Evolutionary conservation across 2,329 filamentous ascomycete genomes (phyloP).

Genomic region (Huntiella bhutanensis): DNA sequence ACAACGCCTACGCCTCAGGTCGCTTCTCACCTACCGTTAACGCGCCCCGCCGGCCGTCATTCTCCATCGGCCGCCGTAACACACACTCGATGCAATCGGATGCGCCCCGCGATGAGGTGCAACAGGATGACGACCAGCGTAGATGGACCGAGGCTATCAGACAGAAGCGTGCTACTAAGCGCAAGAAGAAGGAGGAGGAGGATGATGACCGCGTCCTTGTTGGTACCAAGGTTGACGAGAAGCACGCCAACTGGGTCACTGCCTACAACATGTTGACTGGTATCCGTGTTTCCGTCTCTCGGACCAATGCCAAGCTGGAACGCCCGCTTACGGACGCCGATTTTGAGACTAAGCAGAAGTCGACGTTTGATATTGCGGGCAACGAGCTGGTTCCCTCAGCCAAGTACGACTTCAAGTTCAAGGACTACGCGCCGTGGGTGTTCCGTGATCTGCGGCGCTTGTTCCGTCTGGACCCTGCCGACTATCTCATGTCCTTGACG

Average conservation of each 20-base stretch:
- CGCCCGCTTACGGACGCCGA: constrained; percentile 76
- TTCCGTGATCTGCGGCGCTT: constrained; percentile 77
- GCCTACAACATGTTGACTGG: constrained; percentile 99
- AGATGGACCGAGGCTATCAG: constrained; percentile 86
- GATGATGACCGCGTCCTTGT: constrained; percentile 91
- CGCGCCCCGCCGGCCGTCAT: constrained; percentile 56
- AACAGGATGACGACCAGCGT: constrained; percentile 74
- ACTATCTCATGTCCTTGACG: constrained; percentile 94
- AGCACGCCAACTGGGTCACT: constrained; percentile 91
- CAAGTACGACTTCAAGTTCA: constrained; percentile 99
- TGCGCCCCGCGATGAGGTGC: constrained; percentile 60
- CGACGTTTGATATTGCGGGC: constrained; percentile 77
- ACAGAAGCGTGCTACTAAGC: constrained; percentile 77
- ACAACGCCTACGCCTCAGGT: constrained; percentile 50
- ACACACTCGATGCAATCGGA: constrained; percentile 80
- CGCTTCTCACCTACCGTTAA: constrained; percentile 50
- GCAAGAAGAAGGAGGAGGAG: constrained; percentile 63
- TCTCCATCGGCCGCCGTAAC: constrained; percentile 59
- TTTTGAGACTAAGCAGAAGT: constrained; percentile 89
- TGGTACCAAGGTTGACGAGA: constrained; percentile 93
- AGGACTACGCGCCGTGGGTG: constrained; percentile 99
- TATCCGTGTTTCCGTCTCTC: constrained; percentile 88
- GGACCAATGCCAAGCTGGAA: constrained; percentile 93
- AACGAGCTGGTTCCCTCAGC: constrained; percentile 94
- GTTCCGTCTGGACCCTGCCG: constrained; percentile 85